A percentile compares a stretch with the other conserved stretches of the same genome.
These are phyloP conservation scores for Pseudopithomyces maydicus DNA, from an alignment of 2,329 filamentous ascomycete species.

Conservation along the genomic window DNA sequence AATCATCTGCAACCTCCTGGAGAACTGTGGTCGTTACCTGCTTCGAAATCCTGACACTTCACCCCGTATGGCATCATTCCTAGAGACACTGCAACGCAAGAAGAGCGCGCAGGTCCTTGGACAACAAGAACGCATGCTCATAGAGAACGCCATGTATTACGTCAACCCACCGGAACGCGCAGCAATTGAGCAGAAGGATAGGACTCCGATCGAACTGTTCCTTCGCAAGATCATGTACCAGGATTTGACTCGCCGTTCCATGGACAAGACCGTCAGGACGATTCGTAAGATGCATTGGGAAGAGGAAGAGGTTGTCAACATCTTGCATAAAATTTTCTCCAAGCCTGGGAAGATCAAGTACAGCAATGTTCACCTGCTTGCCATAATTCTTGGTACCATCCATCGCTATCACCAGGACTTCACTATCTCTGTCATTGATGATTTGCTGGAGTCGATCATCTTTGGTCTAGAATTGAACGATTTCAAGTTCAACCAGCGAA, in stretches of 20 bases:
- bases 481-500: conserved; percentile 94
- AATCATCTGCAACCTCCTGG: conserved; percentile 92
- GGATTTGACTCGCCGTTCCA: conserved; percentile 91
- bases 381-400: conserved; percentile 84
- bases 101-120: conserved; percentile 95
- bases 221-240: conserved; percentile 90
- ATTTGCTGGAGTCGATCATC: conserved; percentile 83
- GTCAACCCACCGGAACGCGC: conserved; percentile 93
- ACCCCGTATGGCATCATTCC: conserved; percentile 88
- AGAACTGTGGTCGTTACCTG: conserved; percentile 94
- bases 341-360: conserved; percentile 98
- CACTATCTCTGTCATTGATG: conserved; percentile 88
- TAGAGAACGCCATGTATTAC: conserved; percentile 97
- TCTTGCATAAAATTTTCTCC: conserved; percentile 89
- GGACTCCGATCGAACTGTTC: conserved; percentile 90
- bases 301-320: conserved; percentile 79
- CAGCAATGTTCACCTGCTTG: conserved; percentile 91
- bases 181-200: conserved; percentile 94
- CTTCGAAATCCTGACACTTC: conserved; percentile 91
- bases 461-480: conserved; percentile 93
- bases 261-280: conserved; percentile 91
- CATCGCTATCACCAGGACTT: conserved; percentile 93
- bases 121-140: conserved; percentile 95
- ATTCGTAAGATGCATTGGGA: conserved; percentile 98
- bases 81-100: conserved; percentile 94